These are phyloP conservation scores for Ganoderma lingzhi DNA, from an alignment of 1,284 basidiomycete species.

Conservation along the genomic window DNA sequence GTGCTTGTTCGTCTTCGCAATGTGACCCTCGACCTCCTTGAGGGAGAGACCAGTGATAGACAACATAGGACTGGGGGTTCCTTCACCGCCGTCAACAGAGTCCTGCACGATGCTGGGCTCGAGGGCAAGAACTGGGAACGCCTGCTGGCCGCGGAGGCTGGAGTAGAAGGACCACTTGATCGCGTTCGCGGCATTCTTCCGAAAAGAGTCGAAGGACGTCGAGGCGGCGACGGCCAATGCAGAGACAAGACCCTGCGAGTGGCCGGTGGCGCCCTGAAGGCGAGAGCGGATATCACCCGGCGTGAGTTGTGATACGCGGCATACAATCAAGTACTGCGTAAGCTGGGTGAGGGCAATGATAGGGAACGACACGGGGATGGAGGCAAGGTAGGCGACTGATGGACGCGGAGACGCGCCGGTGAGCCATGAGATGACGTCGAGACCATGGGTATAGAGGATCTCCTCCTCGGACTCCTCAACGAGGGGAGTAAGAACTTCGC, in stretches of 20 bases:
- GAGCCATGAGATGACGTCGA: conserved; percentile 90
- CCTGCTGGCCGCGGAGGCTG: conserved; percentile 92
- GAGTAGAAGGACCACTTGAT: conserved; percentile 94
- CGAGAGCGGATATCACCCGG: conserved; percentile 84
- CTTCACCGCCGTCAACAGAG: conserved; percentile 92
- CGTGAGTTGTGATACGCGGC: conserved; percentile 76
- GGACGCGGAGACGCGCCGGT: conserved; percentile 76
- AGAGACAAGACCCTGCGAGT: conserved; percentile 96
- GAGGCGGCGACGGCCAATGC: conserved; percentile 91
- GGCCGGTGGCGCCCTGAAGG: conserved; percentile 91
- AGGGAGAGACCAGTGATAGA: conserved; percentile 86
- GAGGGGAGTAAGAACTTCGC: conserved; percentile 78
- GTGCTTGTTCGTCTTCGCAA: conserved; percentile 90
- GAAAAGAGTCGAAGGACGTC: conserved; percentile 76
- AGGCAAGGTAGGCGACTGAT: conserved; percentile 88
- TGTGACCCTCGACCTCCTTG: conserved; percentile 83
- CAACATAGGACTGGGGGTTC: conserved; percentile 93
- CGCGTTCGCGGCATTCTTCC: conserved; percentile 83
- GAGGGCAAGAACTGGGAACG: conserved; percentile 93
- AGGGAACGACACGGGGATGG: conserved; percentile 94
- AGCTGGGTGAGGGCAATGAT: conserved; percentile 97
- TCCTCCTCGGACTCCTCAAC: conserved; percentile 68
- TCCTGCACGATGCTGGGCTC: conserved; percentile 91
- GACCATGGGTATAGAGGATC: conserved; percentile 82
- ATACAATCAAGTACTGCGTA: conserved; percentile 88